Conservation (phyloP, 805 yeast genomes). For the Ogataea wickerhamii region DNA sequence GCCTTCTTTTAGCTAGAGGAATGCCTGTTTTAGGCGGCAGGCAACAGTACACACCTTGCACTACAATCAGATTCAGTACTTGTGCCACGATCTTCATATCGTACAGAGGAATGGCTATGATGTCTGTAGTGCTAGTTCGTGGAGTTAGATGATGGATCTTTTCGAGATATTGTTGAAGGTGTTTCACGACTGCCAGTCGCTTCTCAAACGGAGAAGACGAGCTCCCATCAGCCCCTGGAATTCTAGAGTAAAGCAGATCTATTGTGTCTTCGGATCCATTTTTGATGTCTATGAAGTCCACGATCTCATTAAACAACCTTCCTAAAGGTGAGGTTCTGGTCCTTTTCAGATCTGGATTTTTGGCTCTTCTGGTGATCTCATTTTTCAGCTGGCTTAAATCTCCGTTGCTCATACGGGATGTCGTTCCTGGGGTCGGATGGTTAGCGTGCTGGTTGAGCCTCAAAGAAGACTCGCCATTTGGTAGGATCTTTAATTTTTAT, state of each 20-base stretch:
- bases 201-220: constrained; percentile 5
- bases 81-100: constrained; percentile 76
- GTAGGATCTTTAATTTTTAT: no score
- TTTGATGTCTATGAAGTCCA: constrained; percentile 13
- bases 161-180: constrained; percentile 35
- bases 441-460: no score
- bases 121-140: constrained; percentile 29
- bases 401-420: constrained; percentile 10
- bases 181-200: constrained; percentile 31
- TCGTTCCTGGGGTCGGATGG: no score
- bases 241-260: constrained; percentile 8
- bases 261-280: constrained; percentile 6
- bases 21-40: constrained; percentile 56
- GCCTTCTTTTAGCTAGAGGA: constrained; percentile 56
- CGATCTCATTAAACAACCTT: constrained; percentile 28
- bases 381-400: constrained; percentile 19
- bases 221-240: background rate
- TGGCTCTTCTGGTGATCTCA: constrained; percentile 22
- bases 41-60: constrained; percentile 69
- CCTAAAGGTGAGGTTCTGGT: constrained; percentile 32
- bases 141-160: constrained; percentile 39
- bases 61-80: constrained; percentile 58
- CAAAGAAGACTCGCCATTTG: no score
- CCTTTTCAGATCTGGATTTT: constrained; percentile 24
- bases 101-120: constrained; percentile 70